Evolutionary conservation across 2,329 filamentous ascomycete genomes (phyloP).

Genomic region (Ophiostoma quercus): DNA sequence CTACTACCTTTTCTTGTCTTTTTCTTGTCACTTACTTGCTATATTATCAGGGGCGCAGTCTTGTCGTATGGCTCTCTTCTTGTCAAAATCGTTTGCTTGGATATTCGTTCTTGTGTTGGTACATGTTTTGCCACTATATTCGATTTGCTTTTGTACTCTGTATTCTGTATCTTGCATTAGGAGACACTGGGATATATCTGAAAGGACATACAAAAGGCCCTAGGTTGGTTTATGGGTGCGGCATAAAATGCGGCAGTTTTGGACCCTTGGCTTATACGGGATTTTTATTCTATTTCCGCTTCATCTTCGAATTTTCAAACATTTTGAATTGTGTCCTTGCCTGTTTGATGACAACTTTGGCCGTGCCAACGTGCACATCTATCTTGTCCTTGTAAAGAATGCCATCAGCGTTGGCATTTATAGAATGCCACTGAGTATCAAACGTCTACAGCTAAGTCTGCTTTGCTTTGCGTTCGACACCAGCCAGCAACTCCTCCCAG

Average conservation of each 20-base stretch:
- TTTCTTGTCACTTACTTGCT: neutral
- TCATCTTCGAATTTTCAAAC: neutral
- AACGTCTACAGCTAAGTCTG: too few relatives aligned
- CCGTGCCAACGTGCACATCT: neutral
- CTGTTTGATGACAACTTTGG: too few relatives aligned
- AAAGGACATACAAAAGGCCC: conserved; percentile 10
- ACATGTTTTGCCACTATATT: neutral
- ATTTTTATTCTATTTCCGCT: neutral
- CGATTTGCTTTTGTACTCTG: neutral
- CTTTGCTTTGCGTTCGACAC: conserved; percentile 27
- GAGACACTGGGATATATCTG: conserved; percentile 1
- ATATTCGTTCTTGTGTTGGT: neutral
- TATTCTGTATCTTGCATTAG: neutral
- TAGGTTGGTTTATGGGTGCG: conserved; percentile 1
- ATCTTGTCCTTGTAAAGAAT: too few relatives aligned
- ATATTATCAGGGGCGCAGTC: neutral
- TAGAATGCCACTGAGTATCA: too few relatives aligned
- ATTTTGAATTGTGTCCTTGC: neutral
- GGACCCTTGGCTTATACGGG: neutral
- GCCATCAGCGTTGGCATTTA: too few relatives aligned
- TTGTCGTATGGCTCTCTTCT: neutral
- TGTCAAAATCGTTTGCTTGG: neutral
- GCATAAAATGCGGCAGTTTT: neutral
- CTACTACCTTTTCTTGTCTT: neutral
- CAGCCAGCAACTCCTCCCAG: conserved; percentile 35